Evolutionary conservation across 495 filamentous ascomycete genomes (phyloP).

Genomic region (Penicillium lagena): DNA sequence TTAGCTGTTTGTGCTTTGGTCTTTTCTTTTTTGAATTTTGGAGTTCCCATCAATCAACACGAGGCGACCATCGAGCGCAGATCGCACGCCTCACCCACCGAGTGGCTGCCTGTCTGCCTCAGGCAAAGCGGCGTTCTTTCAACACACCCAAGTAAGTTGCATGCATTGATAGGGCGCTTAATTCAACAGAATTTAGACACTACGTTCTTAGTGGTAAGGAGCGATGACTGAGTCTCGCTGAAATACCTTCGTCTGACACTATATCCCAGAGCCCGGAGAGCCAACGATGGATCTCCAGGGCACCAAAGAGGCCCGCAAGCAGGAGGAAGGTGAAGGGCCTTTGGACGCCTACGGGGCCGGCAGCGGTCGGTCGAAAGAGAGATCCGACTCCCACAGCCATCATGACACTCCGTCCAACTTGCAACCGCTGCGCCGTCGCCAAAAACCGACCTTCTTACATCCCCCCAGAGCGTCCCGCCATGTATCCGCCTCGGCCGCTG

Average conservation of each 20-base stretch:
- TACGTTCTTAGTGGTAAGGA: too few species aligned
- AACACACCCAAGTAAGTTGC: neutral
- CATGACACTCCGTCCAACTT: constrained; percentile 13
- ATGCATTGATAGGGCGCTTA: neutral
- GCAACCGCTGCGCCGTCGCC: constrained; percentile 13
- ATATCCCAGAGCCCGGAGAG: neutral
- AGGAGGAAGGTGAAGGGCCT: constrained; percentile 37
- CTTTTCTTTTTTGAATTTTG: constrained; percentile 1
- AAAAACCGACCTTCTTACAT: constrained; percentile 17
- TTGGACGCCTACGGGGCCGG: constrained; percentile 30
- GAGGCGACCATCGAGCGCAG: constrained; percentile 24
- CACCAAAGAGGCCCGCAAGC: constrained; percentile 38
- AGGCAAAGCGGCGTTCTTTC: constrained; percentile 18
- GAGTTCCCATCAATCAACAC: constrained; percentile 16
- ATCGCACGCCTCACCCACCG: constrained; percentile 27
- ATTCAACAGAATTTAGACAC: too few species aligned
- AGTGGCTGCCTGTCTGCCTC: constrained; percentile 21
- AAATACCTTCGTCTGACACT: neutral
- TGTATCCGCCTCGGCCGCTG: constrained; percentile 3
- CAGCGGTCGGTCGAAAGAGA: constrained; percentile 31
- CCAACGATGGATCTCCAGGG: constrained; percentile 40
- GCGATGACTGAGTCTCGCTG: too few species aligned
- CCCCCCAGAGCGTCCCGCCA: constrained; percentile 12
- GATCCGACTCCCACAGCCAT: constrained; percentile 23
- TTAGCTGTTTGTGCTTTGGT: neutral